A percentile compares a stretch with the other conserved stretches of the same genome.
phyloP scores from a whole-genome alignment of 2,329 filamentous ascomycete species.

The Pseudocercospora fijiensis region DNA sequence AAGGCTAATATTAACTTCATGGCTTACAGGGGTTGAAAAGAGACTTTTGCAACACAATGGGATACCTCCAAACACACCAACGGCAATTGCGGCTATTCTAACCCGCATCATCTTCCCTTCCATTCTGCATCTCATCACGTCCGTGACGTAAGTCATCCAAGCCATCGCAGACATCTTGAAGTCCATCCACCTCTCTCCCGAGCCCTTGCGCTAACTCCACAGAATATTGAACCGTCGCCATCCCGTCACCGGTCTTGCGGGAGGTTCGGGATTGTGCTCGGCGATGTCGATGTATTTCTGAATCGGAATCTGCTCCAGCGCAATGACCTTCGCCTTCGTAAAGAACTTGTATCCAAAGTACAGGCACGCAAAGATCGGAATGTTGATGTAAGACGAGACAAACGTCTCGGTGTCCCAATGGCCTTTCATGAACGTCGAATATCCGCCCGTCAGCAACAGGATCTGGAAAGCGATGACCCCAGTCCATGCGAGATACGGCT shows the following conservation, averaged over 20 bases:
- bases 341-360: conserved; percentile 57
- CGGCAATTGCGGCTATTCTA: background rate
- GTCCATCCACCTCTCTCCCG: background rate
- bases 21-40: too few species aligned
- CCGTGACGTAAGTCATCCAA: too few species aligned
- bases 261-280: conserved; percentile 20
- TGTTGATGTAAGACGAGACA: conserved; percentile 60
- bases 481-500: conserved; percentile 60
- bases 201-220: conserved; percentile 13
- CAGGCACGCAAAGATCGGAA: conserved; percentile 59
- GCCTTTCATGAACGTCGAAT: conserved; percentile 57
- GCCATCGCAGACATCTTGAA: too few species aligned
- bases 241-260: conserved; percentile 13
- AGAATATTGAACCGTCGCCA: conserved; percentile 20
- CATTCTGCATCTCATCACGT: background rate
- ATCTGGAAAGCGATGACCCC: conserved; percentile 61
- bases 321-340: conserved; percentile 49
- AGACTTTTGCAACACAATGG: too few species aligned
- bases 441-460: conserved; percentile 41
- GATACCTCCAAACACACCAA: background rate
- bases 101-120: background rate
- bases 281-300: conserved; percentile 21
- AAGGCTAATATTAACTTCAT: too few species aligned
- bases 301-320: conserved; percentile 17
- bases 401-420: conserved; percentile 59